These are phyloP conservation scores for Betula pendula DNA, from an alignment of 306 rosid genomes.

Conservation along the genomic window DNA sequence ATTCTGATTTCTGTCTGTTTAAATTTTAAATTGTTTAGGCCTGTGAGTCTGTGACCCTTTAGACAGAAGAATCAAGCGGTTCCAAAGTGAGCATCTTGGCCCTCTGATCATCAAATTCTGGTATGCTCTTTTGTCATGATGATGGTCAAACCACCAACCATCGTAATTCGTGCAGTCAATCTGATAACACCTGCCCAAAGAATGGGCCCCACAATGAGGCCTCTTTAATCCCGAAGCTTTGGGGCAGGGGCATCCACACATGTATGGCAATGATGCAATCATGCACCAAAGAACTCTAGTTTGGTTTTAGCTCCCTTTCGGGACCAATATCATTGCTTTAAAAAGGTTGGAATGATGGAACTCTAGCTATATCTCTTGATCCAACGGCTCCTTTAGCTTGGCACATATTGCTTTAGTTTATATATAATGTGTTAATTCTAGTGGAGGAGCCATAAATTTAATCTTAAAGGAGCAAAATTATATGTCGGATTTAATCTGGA, in stretches of 20 bases:
- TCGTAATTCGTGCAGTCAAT: slow-evolving; percentile 70
- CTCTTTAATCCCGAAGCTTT: slow-evolving; percentile 28
- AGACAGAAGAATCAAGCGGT: neutral
- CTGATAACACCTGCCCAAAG: slow-evolving; percentile 33
- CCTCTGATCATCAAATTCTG: slow-evolving; percentile 22
- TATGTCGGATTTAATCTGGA: too few species aligned
- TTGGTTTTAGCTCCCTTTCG: slow-evolving; percentile 23
- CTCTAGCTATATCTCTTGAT: slow-evolving; percentile 28
- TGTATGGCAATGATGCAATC: slow-evolving; percentile 38
- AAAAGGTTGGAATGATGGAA: slow-evolving; percentile 8
- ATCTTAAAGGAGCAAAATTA: too few species aligned
- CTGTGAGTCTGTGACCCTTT: neutral
- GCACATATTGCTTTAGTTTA: neutral
- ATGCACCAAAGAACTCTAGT: slow-evolving; percentile 11
- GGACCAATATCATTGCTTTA: slow-evolving; percentile 15
- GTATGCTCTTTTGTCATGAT: slow-evolving; percentile 49
- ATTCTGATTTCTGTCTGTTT: slow-evolving; percentile 3
- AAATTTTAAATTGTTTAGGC: slow-evolving; percentile 23
- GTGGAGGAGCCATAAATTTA: too few species aligned
- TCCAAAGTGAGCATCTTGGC: slow-evolving; percentile 5
- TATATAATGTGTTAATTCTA: too few species aligned
- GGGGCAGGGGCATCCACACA: slow-evolving; percentile 33
- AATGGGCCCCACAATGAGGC: slow-evolving; percentile 38
- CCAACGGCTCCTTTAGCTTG: slow-evolving; percentile 13
- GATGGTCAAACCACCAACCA: slow-evolving; percentile 52